A percentile compares a stretch with the other conserved stretches of the same genome.
Evolutionary conservation across 495 filamentous ascomycete genomes (phyloP).

Genomic region (Penicillium riverlandense): DNA sequence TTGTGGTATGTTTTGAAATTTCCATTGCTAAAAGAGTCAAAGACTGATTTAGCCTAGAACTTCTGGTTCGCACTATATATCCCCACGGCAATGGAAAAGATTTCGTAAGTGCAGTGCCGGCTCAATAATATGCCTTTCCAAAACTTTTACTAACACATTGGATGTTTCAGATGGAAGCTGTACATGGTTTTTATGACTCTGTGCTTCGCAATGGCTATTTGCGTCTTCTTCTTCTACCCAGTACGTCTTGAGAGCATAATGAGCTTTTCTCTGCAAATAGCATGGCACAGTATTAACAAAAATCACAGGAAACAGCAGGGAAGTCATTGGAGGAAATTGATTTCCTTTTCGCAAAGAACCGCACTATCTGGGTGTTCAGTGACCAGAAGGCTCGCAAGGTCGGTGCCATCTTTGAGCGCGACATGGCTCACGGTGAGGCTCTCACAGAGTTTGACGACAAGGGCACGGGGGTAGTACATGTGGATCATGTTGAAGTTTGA

Average conservation of each 20-base stretch:
- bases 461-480: neutral
- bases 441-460: constrained; percentile 21
- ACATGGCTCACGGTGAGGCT: constrained; percentile 23
- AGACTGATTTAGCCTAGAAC: constrained; percentile 7
- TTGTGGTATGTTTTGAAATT: constrained; percentile 10
- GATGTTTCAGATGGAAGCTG: constrained; percentile 6
- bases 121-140: neutral
- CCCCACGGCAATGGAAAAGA: constrained; percentile 16
- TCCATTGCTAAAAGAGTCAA: neutral
- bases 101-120: constrained; percentile 9
- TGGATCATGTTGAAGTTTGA: constrained; percentile 5
- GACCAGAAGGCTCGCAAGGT: constrained; percentile 16
- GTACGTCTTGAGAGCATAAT: constrained; percentile 1
- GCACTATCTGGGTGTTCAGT: constrained; percentile 16
- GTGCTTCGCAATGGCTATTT: constrained; percentile 8
- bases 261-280: neutral
- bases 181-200: constrained; percentile 21
- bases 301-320: constrained; percentile 10
- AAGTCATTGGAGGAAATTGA: constrained; percentile 21
- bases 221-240: constrained; percentile 14
- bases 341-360: constrained; percentile 16
- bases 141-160: neutral
- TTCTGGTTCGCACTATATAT: constrained; percentile 23
- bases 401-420: constrained; percentile 24
- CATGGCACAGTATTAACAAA: no score